A percentile compares a stretch with the other conserved stretches of the same genome.
phyloP scores from a whole-genome alignment of 352 stramenopile species.

The Globisporangium polare region DNA sequence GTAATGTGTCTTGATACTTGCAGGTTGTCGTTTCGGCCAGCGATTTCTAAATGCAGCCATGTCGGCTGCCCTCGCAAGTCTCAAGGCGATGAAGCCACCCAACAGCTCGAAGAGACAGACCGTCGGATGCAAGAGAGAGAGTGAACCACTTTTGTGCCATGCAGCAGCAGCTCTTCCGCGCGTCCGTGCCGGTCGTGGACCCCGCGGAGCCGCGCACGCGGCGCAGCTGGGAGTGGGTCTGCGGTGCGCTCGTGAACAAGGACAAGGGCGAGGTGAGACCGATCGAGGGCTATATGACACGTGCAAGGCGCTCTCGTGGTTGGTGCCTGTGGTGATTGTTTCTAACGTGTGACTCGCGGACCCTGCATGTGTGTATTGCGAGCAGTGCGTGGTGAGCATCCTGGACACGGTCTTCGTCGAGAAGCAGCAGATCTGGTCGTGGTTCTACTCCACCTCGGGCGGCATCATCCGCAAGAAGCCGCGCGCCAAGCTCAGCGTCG shows the following conservation, averaged over 20 bases:
- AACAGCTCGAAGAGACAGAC: neutral
- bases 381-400: conserved; percentile 39
- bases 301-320: neutral
- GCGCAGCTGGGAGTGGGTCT: conserved; percentile 69
- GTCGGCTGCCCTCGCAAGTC: neutral
- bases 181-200: conserved; percentile 50
- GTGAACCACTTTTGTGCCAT: neutral
- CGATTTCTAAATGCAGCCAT: neutral
- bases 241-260: conserved; percentile 52
- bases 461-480: conserved; percentile 62
- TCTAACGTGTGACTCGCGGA: neutral
- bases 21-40: neutral
- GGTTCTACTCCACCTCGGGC: conserved; percentile 53
- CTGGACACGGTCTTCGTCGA: conserved; percentile 74
- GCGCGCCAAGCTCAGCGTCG: conserved; percentile 40
- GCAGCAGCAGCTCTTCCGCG: conserved; percentile 45
- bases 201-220: conserved; percentile 41
- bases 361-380: neutral
- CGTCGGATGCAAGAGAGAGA: neutral
- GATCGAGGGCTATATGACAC: no score
- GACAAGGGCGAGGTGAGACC: conserved; percentile 49
- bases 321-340: neutral
- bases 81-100: neutral
- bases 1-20: neutral
- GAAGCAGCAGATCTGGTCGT: conserved; percentile 77